phyloP scores from a whole-genome alignment of 495 filamentous ascomycete genomes.

The Xylaria scruposa region DNA sequence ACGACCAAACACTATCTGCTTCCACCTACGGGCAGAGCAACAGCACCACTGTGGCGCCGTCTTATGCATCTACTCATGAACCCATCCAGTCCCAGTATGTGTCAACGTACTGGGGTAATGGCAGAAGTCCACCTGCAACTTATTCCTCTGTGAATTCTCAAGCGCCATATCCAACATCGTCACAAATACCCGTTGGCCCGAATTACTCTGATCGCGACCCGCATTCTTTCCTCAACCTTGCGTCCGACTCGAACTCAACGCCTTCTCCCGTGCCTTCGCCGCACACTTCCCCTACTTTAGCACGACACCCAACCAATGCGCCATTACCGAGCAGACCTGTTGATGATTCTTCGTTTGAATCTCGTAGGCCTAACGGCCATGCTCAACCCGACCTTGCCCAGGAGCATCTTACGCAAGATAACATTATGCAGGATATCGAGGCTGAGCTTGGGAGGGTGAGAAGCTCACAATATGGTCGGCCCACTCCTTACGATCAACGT shows the following conservation, averaged over 20 bases:
- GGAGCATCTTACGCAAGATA: conserved; percentile 53
- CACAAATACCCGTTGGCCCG: conserved; percentile 55
- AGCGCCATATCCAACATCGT: conserved; percentile 53
- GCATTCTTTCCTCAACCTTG: conserved; percentile 48
- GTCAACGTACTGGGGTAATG: conserved; percentile 30
- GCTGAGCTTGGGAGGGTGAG: conserved; percentile 51
- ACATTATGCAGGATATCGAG: conserved; percentile 61
- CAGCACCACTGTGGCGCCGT: conserved; percentile 22
- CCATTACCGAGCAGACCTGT: conserved; percentile 61
- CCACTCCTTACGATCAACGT: conserved; percentile 41
- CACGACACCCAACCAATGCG: conserved; percentile 61
- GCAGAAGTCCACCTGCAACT: conserved; percentile 34
- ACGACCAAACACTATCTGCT: conserved; percentile 44
- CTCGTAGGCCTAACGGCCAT: conserved; percentile 43
- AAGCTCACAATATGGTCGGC: conserved; percentile 32
- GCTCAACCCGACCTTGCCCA: conserved; percentile 31
- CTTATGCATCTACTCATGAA: conserved; percentile 33
- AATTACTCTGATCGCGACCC: conserved; percentile 51
- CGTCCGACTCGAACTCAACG: conserved; percentile 52
- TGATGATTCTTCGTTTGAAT: conserved; percentile 49
- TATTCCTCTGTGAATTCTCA: conserved; percentile 47
- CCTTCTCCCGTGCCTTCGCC: conserved; percentile 51
- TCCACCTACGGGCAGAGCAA: conserved; percentile 41
- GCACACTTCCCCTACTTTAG: conserved; percentile 43
- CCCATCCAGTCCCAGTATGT: conserved; percentile 32